A percentile compares a stretch with the other conserved stretches of the same genome.
Conservation (phyloP, 768 basidiomycete species). For the Xerocomus spinulosus region DNA sequence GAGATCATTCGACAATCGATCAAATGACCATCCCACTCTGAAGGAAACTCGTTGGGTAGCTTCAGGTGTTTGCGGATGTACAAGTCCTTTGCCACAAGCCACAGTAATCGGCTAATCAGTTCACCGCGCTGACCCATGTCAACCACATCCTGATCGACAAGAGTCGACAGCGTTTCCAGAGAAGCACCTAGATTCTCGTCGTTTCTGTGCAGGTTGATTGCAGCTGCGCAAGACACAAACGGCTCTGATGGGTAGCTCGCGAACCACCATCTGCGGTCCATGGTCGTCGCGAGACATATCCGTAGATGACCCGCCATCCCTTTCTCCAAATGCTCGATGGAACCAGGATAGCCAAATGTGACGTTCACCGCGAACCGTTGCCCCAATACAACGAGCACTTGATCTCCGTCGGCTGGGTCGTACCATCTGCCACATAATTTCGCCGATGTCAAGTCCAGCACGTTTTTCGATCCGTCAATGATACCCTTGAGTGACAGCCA, state of each 20-base stretch:
- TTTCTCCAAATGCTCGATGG: not conserved
- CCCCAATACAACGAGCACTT: not conserved
- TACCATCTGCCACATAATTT: not conserved
- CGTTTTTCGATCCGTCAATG: not conserved
- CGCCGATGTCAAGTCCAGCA: not conserved
- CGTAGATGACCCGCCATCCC: constrained; percentile 2
- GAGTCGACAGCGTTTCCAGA: not conserved
- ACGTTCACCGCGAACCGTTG: not conserved
- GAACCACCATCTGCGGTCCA: not conserved
- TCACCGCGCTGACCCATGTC: not conserved
- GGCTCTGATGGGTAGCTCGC: constrained; percentile 16
- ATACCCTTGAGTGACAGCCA: too few relatives aligned
- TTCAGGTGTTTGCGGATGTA: not conserved
- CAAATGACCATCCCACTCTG: not conserved
- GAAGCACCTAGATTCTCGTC: not conserved
- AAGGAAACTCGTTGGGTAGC: too few relatives aligned
- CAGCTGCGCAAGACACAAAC: constrained; percentile 6
- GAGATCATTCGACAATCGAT: constrained; percentile 10
- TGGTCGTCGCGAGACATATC: not conserved
- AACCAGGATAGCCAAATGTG: not conserved
- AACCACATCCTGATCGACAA: constrained; percentile 1
- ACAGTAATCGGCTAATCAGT: not conserved
- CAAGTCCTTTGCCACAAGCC: not conserved
- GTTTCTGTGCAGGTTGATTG: not conserved
- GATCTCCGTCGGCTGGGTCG: not conserved